Evolutionary conservation across 352 stramenopile species (phyloP).

Genomic region (Globisporangium nodosum): DNA sequence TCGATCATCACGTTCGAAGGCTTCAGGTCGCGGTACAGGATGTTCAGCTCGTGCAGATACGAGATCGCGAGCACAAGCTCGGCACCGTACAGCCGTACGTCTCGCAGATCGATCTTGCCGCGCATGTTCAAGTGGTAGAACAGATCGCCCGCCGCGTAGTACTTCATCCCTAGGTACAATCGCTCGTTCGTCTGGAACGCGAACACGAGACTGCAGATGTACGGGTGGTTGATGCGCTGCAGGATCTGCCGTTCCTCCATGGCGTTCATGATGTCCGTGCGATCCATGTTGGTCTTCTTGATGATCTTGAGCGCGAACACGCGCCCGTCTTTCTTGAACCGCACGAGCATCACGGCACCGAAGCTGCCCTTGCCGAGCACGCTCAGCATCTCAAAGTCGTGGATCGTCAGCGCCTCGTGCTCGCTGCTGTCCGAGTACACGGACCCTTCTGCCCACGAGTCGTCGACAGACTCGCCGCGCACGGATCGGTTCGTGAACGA

Average conservation of each 20-base stretch:
- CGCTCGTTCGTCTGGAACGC: slow-evolving; percentile 88
- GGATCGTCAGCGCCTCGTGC: slow-evolving; percentile 71
- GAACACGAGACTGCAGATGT: slow-evolving; percentile 85
- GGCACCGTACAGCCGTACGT: slow-evolving; percentile 73
- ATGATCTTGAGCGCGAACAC: slow-evolving; percentile 90
- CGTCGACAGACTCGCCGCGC: slow-evolving; percentile 13
- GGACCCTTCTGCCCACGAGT: slow-evolving; percentile 13
- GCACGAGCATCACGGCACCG: slow-evolving; percentile 85
- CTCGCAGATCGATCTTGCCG: slow-evolving; percentile 51
- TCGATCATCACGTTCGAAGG: slow-evolving; percentile 90
- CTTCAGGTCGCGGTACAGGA: slow-evolving; percentile 85
- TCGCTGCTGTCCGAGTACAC: slow-evolving; percentile 23
- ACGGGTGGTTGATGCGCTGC: slow-evolving; percentile 84
- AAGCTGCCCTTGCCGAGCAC: slow-evolving; percentile 85
- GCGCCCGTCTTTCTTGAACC: slow-evolving; percentile 85
- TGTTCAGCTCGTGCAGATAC: slow-evolving; percentile 87
- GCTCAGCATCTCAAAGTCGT: slow-evolving; percentile 90
- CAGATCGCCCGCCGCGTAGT: slow-evolving; percentile 82
- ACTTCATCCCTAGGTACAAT: slow-evolving; percentile 88
- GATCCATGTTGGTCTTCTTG: slow-evolving; percentile 88
- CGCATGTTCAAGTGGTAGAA: slow-evolving; percentile 89
- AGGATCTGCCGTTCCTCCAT: slow-evolving; percentile 89
- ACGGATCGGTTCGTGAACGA: slow-evolving; percentile 3
- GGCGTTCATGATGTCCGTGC: slow-evolving; percentile 75
- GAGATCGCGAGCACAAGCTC: slow-evolving; percentile 86